Evolutionary conservation across 2,329 filamentous ascomycete genomes (phyloP).

Genomic region (Acrocalymma vagum): DNA sequence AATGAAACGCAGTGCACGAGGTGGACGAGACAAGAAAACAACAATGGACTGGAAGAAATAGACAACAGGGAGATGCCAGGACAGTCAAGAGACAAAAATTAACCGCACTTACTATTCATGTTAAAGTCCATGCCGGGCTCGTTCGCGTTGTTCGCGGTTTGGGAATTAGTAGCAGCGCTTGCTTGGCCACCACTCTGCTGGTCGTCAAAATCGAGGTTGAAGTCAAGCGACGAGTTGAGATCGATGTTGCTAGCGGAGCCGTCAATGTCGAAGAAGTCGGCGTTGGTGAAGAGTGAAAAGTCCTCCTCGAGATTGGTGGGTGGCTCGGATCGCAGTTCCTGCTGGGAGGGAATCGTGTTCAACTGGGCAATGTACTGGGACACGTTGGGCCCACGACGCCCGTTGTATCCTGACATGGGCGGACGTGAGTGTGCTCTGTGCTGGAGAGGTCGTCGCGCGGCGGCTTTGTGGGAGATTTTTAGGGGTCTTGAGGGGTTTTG

Average conservation of each 20-base stretch:
- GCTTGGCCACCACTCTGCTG: constrained; percentile 24
- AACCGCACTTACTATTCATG: constrained; percentile 40
- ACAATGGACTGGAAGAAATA: constrained; percentile 19
- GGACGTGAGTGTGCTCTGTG: constrained; percentile 10
- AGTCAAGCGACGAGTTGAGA: constrained; percentile 32
- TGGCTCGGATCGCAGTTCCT: constrained; percentile 37
- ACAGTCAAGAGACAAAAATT: constrained; percentile 11
- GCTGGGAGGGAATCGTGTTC: constrained; percentile 69
- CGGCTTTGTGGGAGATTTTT: constrained; percentile 19
- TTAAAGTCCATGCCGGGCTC: constrained; percentile 45
- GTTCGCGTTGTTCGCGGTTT: constrained; percentile 21
- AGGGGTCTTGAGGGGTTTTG: constrained; percentile 22
- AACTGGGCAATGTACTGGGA: constrained; percentile 88
- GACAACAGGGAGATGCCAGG: constrained; percentile 11
- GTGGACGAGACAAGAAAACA: constrained; percentile 19
- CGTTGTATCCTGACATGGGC: constrained; percentile 76
- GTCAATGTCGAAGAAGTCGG: constrained; percentile 75
- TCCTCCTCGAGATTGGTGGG: constrained; percentile 54
- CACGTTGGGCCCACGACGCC: constrained; percentile 84
- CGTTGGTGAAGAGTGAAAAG: constrained; percentile 64
- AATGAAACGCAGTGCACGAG: constrained; percentile 36
- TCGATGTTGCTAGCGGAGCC: constrained; percentile 27
- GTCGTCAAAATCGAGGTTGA: constrained; percentile 38
- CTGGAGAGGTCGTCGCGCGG: constrained; percentile 16
- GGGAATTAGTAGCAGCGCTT: constrained; percentile 20